Evolutionary conservation across 1,284 basidiomycete genomes (phyloP).

Genomic region (Hemileia vastatrix): DNA sequence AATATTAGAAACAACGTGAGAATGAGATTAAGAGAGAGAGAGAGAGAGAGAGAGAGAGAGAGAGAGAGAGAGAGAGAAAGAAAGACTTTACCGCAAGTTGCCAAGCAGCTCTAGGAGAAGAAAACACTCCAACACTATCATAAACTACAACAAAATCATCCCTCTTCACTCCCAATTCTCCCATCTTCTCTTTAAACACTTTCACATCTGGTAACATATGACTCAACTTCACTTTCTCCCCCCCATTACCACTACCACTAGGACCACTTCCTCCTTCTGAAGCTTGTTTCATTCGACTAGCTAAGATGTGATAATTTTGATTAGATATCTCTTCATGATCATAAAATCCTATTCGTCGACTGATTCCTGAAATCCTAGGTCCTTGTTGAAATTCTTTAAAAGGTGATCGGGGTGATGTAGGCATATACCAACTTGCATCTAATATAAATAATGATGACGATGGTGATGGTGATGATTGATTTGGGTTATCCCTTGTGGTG

Average conservation of each 20-base stretch:
- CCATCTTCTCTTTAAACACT: slow-evolving; percentile 5
- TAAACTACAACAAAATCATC: slow-evolving; percentile 49
- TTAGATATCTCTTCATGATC: slow-evolving; percentile 15
- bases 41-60: too few species aligned
- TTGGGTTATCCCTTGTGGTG: too few species aligned
- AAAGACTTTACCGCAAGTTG: slow-evolving; percentile 46
- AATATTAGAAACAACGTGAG: too few species aligned
- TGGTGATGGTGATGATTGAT: too few species aligned
- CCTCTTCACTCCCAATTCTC: not conserved
- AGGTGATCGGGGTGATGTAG: slow-evolving; percentile 6
- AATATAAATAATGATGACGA: too few species aligned
- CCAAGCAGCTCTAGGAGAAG: slow-evolving; percentile 76
- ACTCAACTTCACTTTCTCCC: not conserved
- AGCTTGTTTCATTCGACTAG: too few species aligned
- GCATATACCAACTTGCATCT: slow-evolving; percentile 12
- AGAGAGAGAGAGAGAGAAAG: not conserved
- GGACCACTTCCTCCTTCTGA: too few species aligned
- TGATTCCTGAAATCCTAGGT: not conserved
- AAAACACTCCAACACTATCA: slow-evolving; percentile 77
- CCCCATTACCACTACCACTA: too few species aligned
- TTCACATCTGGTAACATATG: slow-evolving; percentile 15
- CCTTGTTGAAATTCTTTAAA: not conserved
- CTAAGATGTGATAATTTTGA: not conserved
- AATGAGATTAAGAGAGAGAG: too few species aligned
- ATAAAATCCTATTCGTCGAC: too few species aligned